phyloP scores from a whole-genome alignment of 106 monocot species.

The Dendrobium huoshanense region DNA sequence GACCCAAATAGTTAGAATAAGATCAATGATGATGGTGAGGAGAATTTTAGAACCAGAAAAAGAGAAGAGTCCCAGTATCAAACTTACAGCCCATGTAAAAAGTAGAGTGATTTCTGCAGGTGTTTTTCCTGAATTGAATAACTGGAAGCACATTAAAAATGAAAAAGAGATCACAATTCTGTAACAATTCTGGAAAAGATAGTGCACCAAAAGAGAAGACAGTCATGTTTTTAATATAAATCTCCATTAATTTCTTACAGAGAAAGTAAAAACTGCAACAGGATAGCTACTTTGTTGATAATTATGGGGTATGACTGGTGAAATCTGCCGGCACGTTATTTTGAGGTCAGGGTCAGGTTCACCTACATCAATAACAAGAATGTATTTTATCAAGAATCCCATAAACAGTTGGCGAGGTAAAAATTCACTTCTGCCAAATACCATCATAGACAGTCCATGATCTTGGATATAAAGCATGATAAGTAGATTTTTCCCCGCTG shows the following conservation, averaged over 20 bases:
- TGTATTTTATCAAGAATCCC: not conserved
- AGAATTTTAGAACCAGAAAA: not conserved
- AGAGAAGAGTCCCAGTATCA: not conserved
- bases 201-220: not conserved
- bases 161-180: not conserved
- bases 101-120: slow-evolving; percentile 75
- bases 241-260: slow-evolving; percentile 25
- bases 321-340: slow-evolving; percentile 86
- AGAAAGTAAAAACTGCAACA: slow-evolving; percentile 74
- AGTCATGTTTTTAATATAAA: not conserved
- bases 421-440: slow-evolving; percentile 14
- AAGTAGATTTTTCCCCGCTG: slow-evolving; percentile 52
- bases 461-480: slow-evolving; percentile 89
- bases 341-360: slow-evolving; percentile 89
- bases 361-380: slow-evolving; percentile 21
- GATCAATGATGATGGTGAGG: not conserved
- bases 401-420: not conserved
- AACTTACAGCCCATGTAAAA: slow-evolving; percentile 97
- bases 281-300: slow-evolving; percentile 80
- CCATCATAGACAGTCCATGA: slow-evolving; percentile 94
- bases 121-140: slow-evolving; percentile 58
- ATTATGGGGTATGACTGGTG: slow-evolving; percentile 91
- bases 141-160: slow-evolving; percentile 24
- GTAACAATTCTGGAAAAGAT: not conserved
- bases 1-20: too few relatives aligned